A percentile compares a stretch with the other conserved stretches of the same genome.
These are phyloP conservation scores for Prunus salicina DNA, from an alignment of 306 rosid species.

Conservation along the genomic window DNA sequence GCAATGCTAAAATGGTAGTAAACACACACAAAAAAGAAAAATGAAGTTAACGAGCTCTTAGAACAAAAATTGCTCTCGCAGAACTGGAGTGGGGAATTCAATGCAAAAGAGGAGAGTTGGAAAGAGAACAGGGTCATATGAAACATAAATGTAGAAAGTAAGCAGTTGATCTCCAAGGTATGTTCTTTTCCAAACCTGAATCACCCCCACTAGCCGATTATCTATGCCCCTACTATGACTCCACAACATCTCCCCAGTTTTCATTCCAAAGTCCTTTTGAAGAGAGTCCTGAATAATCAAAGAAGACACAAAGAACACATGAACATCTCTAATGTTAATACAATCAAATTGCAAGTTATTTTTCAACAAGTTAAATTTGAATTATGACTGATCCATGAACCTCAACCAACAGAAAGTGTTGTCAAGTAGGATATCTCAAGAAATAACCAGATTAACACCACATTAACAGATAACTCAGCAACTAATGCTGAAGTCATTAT, in stretches of 20 bases:
- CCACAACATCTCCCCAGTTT: slow-evolving; percentile 94
- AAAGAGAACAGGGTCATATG: background rate
- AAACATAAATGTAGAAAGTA: background rate
- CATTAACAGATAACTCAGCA: background rate
- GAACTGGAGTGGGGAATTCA: background rate
- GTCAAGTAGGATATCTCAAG: background rate
- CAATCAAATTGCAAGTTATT: background rate
- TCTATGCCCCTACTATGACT: slow-evolving; percentile 85
- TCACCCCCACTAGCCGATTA: slow-evolving; percentile 69
- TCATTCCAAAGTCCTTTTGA: slow-evolving; percentile 78
- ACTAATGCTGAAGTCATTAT: background rate
- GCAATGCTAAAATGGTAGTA: background rate
- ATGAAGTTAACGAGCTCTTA: background rate
- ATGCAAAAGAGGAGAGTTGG: background rate
- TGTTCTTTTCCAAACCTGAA: slow-evolving; percentile 61
- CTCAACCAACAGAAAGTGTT: background rate
- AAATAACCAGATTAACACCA: background rate
- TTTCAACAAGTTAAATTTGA: background rate
- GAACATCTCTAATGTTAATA: slow-evolving; percentile 21
- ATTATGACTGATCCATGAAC: slow-evolving; percentile 8
- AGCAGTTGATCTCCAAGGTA: background rate
- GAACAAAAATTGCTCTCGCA: background rate
- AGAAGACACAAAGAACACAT: slow-evolving; percentile 14
- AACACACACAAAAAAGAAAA: background rate
- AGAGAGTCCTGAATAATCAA: slow-evolving; percentile 61